Conservation (phyloP, 2,329 filamentous ascomycete genomes). For the Aspergillus neoniger region DNA sequence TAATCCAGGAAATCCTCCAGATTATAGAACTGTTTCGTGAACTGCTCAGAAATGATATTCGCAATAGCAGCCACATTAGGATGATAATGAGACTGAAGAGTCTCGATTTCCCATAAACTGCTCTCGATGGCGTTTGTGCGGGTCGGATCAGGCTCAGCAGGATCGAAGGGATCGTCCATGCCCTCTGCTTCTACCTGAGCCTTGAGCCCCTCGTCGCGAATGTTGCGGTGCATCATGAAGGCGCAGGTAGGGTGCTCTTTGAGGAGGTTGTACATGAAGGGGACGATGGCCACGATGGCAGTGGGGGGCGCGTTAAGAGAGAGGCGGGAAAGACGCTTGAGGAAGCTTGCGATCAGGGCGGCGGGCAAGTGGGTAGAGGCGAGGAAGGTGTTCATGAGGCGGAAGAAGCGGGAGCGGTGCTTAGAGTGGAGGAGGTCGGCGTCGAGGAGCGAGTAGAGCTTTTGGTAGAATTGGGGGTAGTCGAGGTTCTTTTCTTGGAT, state of each 20-base stretch:
- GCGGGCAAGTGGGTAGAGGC: conserved; percentile 89
- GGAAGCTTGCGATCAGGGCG: conserved; percentile 87
- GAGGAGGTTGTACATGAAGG: conserved; percentile 94
- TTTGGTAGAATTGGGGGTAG: conserved; percentile 90
- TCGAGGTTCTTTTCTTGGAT: conserved; percentile 93
- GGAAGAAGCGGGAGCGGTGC: conserved; percentile 90
- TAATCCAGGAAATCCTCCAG: conserved; percentile 98
- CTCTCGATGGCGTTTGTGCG: conserved; percentile 86
- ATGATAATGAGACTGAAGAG: conserved; percentile 89
- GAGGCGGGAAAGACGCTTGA: conserved; percentile 86
- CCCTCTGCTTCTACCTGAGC: conserved; percentile 62
- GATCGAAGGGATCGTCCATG: conserved; percentile 74
- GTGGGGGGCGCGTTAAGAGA: conserved; percentile 85
- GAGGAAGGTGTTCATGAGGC: conserved; percentile 86
- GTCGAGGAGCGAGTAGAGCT: conserved; percentile 91
- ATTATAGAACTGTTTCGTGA: conserved; percentile 92
- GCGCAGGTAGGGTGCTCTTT: conserved; percentile 87
- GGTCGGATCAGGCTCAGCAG: conserved; percentile 77
- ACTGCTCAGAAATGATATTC: conserved; percentile 93
- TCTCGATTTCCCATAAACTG: conserved; percentile 91
- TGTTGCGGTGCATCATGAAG: conserved; percentile 89
- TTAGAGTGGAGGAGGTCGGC: conserved; percentile 86
- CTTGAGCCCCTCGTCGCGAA: conserved; percentile 59
- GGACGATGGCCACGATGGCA: conserved; percentile 83
- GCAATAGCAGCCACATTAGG: conserved; percentile 93